A percentile compares a stretch with the other conserved stretches of the same genome.
Conservation (phyloP, 2,329 filamentous ascomycete species). For the Daldinia sp. region DNA sequence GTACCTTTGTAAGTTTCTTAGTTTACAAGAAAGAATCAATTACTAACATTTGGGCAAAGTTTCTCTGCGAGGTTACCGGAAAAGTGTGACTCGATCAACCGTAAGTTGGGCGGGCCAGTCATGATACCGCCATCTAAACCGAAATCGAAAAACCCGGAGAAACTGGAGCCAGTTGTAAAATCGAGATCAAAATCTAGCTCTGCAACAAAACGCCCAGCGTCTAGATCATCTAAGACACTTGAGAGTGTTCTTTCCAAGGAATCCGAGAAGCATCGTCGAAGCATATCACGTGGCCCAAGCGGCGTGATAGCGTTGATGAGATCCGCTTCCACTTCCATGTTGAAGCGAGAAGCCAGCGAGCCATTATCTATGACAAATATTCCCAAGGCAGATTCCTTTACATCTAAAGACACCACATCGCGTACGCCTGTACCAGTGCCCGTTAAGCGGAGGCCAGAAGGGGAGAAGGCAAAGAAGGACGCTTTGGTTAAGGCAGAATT, state of each 20-base stretch:
- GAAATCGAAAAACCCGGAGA: conserved; percentile 63
- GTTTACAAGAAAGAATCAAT: neutral
- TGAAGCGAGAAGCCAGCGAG: conserved; percentile 79
- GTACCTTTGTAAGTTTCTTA: conserved; percentile 75
- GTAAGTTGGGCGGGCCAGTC: conserved; percentile 79
- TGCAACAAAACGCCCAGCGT: conserved; percentile 61
- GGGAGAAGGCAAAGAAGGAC: conserved; percentile 72
- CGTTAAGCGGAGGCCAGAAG: conserved; percentile 64
- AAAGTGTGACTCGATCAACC: conserved; percentile 76
- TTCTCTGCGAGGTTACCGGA: conserved; percentile 82
- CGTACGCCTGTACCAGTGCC: conserved; percentile 54
- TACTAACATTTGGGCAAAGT: conserved; percentile 59
- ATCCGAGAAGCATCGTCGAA: conserved; percentile 65
- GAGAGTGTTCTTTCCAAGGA: conserved; percentile 71
- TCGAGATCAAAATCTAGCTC: conserved; percentile 65
- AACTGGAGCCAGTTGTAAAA: conserved; percentile 58
- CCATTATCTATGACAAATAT: conserved; percentile 63
- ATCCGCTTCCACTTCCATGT: conserved; percentile 73
- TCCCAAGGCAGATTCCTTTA: conserved; percentile 57
- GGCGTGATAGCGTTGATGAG: conserved; percentile 73
- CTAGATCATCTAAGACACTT: conserved; percentile 64
- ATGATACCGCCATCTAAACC: conserved; percentile 67
- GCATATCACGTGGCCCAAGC: conserved; percentile 67
- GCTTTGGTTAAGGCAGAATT: conserved; percentile 77
- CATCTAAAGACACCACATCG: conserved; percentile 60